Base-by-base conservation (phyloP, 2,329 filamentous ascomycete species). In the Pyrenophora seminiperda region DNA sequence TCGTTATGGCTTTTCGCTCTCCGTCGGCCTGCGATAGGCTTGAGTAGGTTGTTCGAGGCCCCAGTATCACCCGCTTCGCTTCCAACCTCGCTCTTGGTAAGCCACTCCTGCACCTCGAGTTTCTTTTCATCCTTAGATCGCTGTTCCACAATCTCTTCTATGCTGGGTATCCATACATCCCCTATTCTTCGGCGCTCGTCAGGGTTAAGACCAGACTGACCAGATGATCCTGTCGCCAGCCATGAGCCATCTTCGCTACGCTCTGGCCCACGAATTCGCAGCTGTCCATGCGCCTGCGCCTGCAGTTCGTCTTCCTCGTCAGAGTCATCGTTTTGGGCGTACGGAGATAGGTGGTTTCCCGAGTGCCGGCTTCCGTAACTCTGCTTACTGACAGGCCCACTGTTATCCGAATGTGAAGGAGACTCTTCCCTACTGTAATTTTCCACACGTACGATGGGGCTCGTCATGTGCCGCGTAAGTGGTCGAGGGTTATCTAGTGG, bases 71-170 rank as follows among this genome's bases (percentile, higher is more conserved):
- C 77, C 13, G 74, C 76, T 33, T 76, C 76, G 55, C 76, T 81
- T n/a, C 76, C 76, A 10, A 76, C 74, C 47, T 75, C 71, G 47
- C 69, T 76, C 43, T 69, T 73, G 11, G 70, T 76, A 3, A 82
- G 74, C 82, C 82, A 84, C 17, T 76, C 71, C 42, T 75, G 73
- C 27, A 84, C 81, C 44, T 82, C 79, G 7, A 75, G 72, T 49
- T 82, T 81, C 59, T 78, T 82, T 41, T 82, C 77, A 3, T 76
- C 73, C 24, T 76, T 68, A 27, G 76, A 70, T 41, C 77, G 75
- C 49, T 76, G 70, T 34, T 76, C 70, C 39, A 77, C 74, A 40
- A 81, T 68, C 19, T 84, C 80, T 39, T 81, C 79, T 6, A 81
- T 70, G 40, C 76, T 82, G 11, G 73, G 74, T 3, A 81, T 71